Percentiles rank a stretch among this genome's conserved stretches.
phyloP scores from a whole-genome alignment of 441 rosid genomes.

The Adansonia madagascariensis region DNA sequence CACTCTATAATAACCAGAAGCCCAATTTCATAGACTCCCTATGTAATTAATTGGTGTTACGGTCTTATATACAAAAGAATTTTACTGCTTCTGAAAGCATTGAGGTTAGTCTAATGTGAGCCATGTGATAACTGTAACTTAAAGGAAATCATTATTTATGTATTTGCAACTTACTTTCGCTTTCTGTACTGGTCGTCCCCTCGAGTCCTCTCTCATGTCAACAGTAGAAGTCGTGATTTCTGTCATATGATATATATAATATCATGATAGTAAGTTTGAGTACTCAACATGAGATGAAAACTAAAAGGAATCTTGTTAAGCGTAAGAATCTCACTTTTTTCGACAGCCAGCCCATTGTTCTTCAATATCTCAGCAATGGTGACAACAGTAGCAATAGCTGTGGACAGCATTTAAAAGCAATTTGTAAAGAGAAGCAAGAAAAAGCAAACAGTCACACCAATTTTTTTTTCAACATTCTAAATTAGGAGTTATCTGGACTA shows the following conservation, averaged over 20 bases:
- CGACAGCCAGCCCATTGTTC: conserved; percentile 77
- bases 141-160: background rate
- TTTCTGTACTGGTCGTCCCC: conserved; percentile 73
- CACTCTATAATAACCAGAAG: background rate
- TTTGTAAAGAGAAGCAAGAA: background rate
- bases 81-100: background rate
- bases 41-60: background rate
- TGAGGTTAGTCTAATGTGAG: background rate
- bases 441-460: background rate
- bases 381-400: conserved; percentile 79
- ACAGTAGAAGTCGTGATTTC: conserved; percentile 74
- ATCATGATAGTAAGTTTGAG: background rate
- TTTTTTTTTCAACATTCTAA: background rate
- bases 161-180: conserved; percentile 57
- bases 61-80: background rate
- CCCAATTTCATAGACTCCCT: background rate
- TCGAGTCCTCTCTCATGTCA: conserved; percentile 76
- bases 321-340: conserved; percentile 56
- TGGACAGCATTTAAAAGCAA: conserved; percentile 2
- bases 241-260: conserved; percentile 28
- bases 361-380: conserved; percentile 81
- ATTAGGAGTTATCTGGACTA: background rate
- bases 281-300: conserved; percentile 16
- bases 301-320: background rate
- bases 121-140: background rate